Base-by-base conservation (phyloP, 257 asterid species). In the Forsythia viridissima region DNA sequence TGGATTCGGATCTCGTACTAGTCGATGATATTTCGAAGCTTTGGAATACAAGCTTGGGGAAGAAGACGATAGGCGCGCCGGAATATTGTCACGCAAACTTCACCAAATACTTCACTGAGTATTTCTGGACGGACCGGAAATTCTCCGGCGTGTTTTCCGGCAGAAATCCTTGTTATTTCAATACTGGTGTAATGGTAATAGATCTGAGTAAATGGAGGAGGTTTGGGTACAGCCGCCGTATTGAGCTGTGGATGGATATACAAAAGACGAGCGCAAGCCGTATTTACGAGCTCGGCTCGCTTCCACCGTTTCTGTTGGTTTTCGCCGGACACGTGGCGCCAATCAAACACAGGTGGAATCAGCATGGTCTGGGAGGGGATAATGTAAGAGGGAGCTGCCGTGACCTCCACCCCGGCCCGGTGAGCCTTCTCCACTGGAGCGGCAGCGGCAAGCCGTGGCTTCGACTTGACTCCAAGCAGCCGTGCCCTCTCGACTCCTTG, bases 391-490 rank as follows among this genome's bases (percentile, higher is more conserved):
- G 97, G 18, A 92, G 97, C 85, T 94, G 97, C 86, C 90, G 98
- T 74, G 88, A 94, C 75, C 93, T 94, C 37, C 98, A 94, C 40
- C 83, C 96, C 0, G 98, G 98, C 24, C 91, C 98, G 18, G 97
- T 94, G 78, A 94, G 98, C 83, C 85, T 92, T n/a, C 97, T 94
- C 34, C 98, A 94, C 86, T 94, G 98, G 98, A 92, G 97, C 84
- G 97, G 98, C 30, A 85, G 91, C 68, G 97, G 98, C 42, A 94
- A 92, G 87, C 97, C 97, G 48, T 94, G 97, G 98, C 85, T 88
- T 16, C 88, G 98, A 78, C 97, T 94, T 43, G 98, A 89, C 85
- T 88, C 97, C 1, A 84, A 79, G 86, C 82, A 85, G 77, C 92
- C 94, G 51, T 94, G 97, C 43, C 97, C 97, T 13, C 89, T 94